A percentile compares a stretch with the other conserved stretches of the same genome.
Evolutionary conservation across 805 yeast species (phyloP).

Genomic region (Metschnikowia rubicola): DNA sequence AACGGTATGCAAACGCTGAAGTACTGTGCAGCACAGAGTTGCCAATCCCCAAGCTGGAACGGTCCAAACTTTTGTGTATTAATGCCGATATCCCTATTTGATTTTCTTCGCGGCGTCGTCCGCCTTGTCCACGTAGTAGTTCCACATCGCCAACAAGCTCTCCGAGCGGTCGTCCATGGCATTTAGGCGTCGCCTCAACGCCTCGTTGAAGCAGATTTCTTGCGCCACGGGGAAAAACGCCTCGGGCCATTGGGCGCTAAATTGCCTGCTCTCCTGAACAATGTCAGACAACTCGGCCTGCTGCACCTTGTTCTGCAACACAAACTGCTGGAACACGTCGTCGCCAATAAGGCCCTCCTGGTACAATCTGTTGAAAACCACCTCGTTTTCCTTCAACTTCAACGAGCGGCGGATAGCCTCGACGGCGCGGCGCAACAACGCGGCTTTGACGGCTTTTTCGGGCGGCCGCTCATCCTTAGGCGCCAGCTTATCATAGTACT

Average conservation of each 20-base stretch:
- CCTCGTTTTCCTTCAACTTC: conserved; percentile 75
- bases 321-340: conserved; percentile 76
- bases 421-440: conserved; percentile 60
- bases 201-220: conserved; percentile 90
- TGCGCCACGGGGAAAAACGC: conserved; percentile 73
- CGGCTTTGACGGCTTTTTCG: conserved; percentile 68
- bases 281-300: conserved; percentile 79
- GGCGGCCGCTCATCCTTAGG: conserved; percentile 55
- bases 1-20: too few species aligned
- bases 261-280: conserved; percentile 66
- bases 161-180: conserved; percentile 41
- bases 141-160: conserved; percentile 36
- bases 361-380: conserved; percentile 64
- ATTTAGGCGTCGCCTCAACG: conserved; percentile 69
- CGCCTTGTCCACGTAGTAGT: conserved; percentile 22
- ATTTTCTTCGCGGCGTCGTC: conserved; percentile 4
- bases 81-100: conserved; percentile 3
- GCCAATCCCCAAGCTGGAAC: not conserved
- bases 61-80: not conserved
- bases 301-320: conserved; percentile 70
- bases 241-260: conserved; percentile 79
- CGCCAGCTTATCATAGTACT: conserved; percentile 36
- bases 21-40: not conserved
- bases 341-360: conserved; percentile 92
- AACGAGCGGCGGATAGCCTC: conserved; percentile 84